A percentile compares a stretch with the other conserved stretches of the same genome.
Conservation (phyloP, 805 yeast genomes). For the Peterozyma xylosa region DNA sequence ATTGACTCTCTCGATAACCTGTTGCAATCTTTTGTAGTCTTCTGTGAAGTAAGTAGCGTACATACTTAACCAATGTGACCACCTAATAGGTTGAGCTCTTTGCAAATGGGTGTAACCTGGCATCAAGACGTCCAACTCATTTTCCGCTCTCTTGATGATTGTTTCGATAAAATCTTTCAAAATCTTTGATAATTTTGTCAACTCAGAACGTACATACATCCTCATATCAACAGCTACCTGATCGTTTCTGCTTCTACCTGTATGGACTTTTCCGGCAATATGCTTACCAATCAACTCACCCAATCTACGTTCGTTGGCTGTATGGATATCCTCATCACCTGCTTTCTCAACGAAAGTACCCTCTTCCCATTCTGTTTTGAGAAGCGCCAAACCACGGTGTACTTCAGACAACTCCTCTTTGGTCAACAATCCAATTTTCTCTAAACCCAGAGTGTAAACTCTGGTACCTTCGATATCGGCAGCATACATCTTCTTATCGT, state of each 20-base stretch:
- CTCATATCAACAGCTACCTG: slow-evolving; percentile 99
- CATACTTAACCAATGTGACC: slow-evolving; percentile 96
- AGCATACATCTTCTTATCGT: slow-evolving; percentile 88
- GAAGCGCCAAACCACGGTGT: slow-evolving; percentile 70
- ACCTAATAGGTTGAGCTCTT: slow-evolving; percentile 98
- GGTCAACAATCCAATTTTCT: slow-evolving; percentile 69
- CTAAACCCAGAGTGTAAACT: slow-evolving; percentile 83
- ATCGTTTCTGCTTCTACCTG: slow-evolving; percentile 98
- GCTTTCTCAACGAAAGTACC: slow-evolving; percentile 64
- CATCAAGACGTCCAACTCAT: slow-evolving; percentile 89
- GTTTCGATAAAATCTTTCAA: slow-evolving; percentile 59
- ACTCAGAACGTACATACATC: slow-evolving; percentile 76
- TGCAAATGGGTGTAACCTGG: slow-evolving; percentile 99
- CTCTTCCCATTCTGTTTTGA: slow-evolving; percentile 76
- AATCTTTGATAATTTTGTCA: slow-evolving; percentile 50
- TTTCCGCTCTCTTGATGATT: slow-evolving; percentile 66
- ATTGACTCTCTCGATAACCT: slow-evolving; percentile 77
- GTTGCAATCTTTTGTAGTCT: slow-evolving; percentile 78
- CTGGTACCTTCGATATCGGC: slow-evolving; percentile 93
- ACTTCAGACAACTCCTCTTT: slow-evolving; percentile 69
- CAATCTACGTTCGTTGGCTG: slow-evolving; percentile 95
- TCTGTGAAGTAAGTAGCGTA: slow-evolving; percentile 93
- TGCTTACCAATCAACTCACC: slow-evolving; percentile 93
- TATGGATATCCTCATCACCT: slow-evolving; percentile 97
- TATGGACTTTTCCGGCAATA: slow-evolving; percentile 96